Base-by-base conservation (phyloP, 2,329 filamentous ascomycete species). In the Penicillium sp. region DNA sequence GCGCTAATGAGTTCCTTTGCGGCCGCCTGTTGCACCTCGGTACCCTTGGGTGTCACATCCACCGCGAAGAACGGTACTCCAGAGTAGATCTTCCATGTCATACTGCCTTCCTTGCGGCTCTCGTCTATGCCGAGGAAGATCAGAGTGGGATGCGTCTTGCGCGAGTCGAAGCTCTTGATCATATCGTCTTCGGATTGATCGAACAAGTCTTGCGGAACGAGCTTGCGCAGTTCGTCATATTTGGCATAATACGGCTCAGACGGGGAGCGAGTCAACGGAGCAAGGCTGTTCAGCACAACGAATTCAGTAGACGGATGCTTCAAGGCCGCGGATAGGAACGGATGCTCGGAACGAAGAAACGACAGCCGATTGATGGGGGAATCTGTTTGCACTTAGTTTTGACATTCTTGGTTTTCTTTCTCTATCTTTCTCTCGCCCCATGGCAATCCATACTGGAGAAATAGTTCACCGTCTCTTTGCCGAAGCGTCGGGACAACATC, bases 121-220 rank as follows among this genome's bases (percentile, higher is more conserved):
- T 95, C 89, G 58, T 95, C 83, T 42, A 96, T 71, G 0, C 92
- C 92, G 25, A 97, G 74, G 66, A 97, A 96, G 45, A 97, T 77
- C 44, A 96, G 76, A 54, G 89, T 79, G 3, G 90, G 86, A 18
- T 76, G 71, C 13, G 82, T 82, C 46, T 80, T 74, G 4, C 77
- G 74, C 27, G 88, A 95, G 71, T 95, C 85, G 69, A 84, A 96
- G 28, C 78, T 74, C 62, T 81, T 81, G 52, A 95, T 78, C 57
- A 84, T 67, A 40, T 93, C 84, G 58, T 85, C 83, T 67, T 97
- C 92, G 1, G 78, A 77, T 58, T 79, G 78, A 18, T 75, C 77
- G 67, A 90, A 96, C 0, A 86, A 83, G 47, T 89, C 81, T 1
- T 78, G 64, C 1, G 88, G 87, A 18, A 93, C 82, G 35, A 97